Conservation (phyloP, 371 early-diverging fungal species). For the Mucor mucedo region DNA sequence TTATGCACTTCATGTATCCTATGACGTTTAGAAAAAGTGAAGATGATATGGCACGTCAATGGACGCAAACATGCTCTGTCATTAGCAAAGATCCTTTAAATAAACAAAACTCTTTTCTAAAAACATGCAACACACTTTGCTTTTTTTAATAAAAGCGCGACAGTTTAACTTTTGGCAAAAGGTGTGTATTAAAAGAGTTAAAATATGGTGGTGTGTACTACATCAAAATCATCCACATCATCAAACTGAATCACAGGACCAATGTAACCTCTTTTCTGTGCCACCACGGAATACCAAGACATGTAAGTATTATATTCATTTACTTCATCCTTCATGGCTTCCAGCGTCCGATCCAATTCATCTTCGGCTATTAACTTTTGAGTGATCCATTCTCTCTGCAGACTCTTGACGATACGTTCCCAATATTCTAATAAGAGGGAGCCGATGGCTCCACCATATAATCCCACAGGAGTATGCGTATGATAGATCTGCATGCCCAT, state of each 20-base stretch:
- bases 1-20: no score
- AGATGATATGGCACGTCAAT: no score
- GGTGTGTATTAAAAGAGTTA: neutral
- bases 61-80: no score
- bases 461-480: slow-evolving; percentile 49
- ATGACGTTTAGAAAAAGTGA: no score
- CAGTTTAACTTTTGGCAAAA: no score
- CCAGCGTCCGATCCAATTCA: slow-evolving; percentile 35
- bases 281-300: slow-evolving; percentile 55
- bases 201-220: slow-evolving; percentile 26
- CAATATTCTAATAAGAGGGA: slow-evolving; percentile 45
- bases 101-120: no score
- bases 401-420: slow-evolving; percentile 39
- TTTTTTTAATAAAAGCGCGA: no score
- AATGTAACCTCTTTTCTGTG: slow-evolving; percentile 50
- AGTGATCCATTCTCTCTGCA: slow-evolving; percentile 40
- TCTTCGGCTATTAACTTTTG: slow-evolving; percentile 42
- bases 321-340: slow-evolving; percentile 40
- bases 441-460: slow-evolving; percentile 44
- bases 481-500: slow-evolving; percentile 50
- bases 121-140: no score
- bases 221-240: slow-evolving; percentile 38
- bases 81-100: no score
- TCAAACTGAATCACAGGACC: slow-evolving; percentile 48
- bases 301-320: slow-evolving; percentile 46